A percentile compares a stretch with the other conserved stretches of the same genome.
Evolutionary conservation across 345 rosid species (phyloP).

Genomic region (Cardamine resedifolia): DNA sequence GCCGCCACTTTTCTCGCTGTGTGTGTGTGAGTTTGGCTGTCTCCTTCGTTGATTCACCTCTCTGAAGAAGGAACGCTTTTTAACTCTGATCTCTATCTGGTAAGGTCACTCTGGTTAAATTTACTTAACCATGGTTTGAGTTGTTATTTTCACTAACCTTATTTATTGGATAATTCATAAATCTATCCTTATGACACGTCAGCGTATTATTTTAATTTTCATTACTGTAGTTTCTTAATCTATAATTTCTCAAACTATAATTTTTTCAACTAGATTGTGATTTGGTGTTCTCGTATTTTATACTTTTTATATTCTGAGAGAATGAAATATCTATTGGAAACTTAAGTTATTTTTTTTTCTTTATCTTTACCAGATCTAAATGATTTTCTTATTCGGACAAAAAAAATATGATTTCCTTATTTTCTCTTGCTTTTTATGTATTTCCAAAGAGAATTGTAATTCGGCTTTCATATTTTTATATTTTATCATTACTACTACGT

Average conservation of each 20-base stretch:
- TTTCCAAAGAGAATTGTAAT: background rate
- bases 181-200: slow-evolving; percentile 32
- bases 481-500: too few relatives aligned
- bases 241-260: background rate
- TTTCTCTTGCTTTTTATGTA: too few relatives aligned
- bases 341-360: background rate
- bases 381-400: background rate
- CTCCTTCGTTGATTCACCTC: slow-evolving; percentile 31
- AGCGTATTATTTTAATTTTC: slow-evolving; percentile 17
- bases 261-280: too few relatives aligned
- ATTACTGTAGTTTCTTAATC: background rate
- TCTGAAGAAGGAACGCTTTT: slow-evolving; percentile 31
- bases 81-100: slow-evolving; percentile 28
- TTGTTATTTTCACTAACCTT: background rate
- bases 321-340: background rate
- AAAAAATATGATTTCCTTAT: background rate
- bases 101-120: slow-evolving; percentile 34
- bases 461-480: background rate
- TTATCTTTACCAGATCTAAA: background rate
- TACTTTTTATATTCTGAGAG: background rate
- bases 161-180: background rate
- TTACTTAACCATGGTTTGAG: slow-evolving; percentile 38
- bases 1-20: slow-evolving; percentile 32
- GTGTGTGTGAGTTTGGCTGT: slow-evolving; percentile 20
- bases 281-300: slow-evolving; percentile 13